These are phyloP conservation scores for Russula virescens DNA, from an alignment of 768 basidiomycete genomes.

Conservation along the genomic window DNA sequence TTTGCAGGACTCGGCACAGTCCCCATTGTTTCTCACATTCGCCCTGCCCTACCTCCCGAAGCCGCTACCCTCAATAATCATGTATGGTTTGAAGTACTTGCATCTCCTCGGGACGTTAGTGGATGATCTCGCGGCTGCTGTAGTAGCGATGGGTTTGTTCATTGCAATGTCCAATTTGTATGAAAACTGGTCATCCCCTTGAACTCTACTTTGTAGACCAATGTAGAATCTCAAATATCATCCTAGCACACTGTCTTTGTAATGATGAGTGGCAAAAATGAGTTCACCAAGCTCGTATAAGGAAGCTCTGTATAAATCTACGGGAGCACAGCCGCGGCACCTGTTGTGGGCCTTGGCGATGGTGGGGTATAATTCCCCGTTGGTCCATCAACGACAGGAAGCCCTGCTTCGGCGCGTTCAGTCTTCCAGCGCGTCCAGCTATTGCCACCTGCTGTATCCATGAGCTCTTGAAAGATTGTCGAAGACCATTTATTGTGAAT, in stretches of 20 bases:
- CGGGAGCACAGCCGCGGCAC: conserved; percentile 25
- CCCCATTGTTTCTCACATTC: conserved; percentile 53
- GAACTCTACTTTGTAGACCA: background rate
- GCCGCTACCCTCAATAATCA: conserved; percentile 55
- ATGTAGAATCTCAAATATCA: background rate
- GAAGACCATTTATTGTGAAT: conserved; percentile 68
- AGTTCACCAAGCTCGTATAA: background rate
- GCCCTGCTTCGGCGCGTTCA: conserved; percentile 41
- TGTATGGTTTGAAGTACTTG: conserved; percentile 59
- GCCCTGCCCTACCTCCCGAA: conserved; percentile 62
- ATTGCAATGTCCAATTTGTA: conserved; percentile 28
- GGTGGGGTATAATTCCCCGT: conserved; percentile 4
- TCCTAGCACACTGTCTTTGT: background rate
- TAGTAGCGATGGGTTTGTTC: conserved; percentile 69
- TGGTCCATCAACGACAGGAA: conserved; percentile 37
- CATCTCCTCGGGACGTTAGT: conserved; percentile 61
- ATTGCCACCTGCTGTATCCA: conserved; percentile 58
- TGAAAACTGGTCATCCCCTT: conserved; percentile 9
- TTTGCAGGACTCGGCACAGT: conserved; percentile 50
- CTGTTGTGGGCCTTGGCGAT: conserved; percentile 6
- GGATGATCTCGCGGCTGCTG: conserved; percentile 62
- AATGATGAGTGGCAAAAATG: background rate
- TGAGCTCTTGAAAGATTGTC: conserved; percentile 60
- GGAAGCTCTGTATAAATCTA: background rate
- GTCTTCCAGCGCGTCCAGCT: conserved; percentile 53